Base-by-base conservation (phyloP, 352 stramenopile species). In the Thraustochytrium striatum region DNA sequence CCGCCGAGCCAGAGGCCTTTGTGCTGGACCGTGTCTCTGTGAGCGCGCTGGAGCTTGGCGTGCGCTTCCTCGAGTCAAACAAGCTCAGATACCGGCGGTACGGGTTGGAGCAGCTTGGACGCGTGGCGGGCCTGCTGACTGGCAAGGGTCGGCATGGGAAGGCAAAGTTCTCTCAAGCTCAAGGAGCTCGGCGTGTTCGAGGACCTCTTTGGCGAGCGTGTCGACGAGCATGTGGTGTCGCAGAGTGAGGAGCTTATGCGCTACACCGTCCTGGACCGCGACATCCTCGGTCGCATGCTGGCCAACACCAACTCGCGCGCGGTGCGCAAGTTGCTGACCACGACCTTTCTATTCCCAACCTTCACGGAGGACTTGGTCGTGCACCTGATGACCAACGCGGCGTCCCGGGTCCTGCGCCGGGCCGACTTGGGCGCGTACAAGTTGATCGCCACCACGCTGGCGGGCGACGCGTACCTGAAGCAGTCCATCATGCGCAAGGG, bases 51-150 rank as follows among this genome's bases (percentile, higher is more conserved):
- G 36, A 33, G 25, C 59, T 53, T 2, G 3, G 53, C 30, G 53
- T 70, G 59, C 59, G 52, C 32, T 79, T 81, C 68, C 59, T 81
- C 3, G 35, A 79, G n/a, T 81, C 72, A 16, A 61, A 81, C 72
- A 81, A 81, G 52, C 72, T 81, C 3, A 28, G 58, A 8, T 79
- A 62, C 13, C 65, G 62, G 13, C 50, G 69, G 7, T 79, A 72
- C 43, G 69, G 69, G 32, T 38, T 79, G n/a, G 69, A 79, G 57
- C 69, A 79, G 55, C 50, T 79, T 32, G 69, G 69, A 3, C 30
- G 39, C 19, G 3, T 79, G 9, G 55, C 50, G 21, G 33, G 28
- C 38, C 7, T 52, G 0, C 57, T 79, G 32, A 69, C 38, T 8
- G 19, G 9, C 1, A 69, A 53, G 3, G 72, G 3, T 57, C 59